Base-by-base conservation (phyloP, 441 rosid genomes). In the Kokia cookei region DNA sequence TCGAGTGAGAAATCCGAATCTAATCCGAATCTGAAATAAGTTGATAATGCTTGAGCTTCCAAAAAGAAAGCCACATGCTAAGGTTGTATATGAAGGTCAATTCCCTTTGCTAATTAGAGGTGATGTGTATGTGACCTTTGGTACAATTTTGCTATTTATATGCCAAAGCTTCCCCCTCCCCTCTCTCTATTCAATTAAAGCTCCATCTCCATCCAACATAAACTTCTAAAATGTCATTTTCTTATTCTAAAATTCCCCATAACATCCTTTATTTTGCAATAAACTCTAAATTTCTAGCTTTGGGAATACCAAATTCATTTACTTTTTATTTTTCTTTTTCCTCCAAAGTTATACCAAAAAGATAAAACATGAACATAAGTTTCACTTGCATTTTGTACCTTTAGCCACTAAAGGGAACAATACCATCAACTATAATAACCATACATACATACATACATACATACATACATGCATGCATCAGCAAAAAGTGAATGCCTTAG, bases 151-250 rank as follows among this genome's bases (percentile, higher is more conserved):
- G 74, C 74, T 26, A 71, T 40, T 69, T 24, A 26, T 42, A 40
- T 58, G 54, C 40, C 54, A 69, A 29, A 69, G 59, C 26, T 3
- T 51, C 32, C 29, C 12, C 43, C 17, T 19, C 2, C 7, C 4
- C 4, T n/a, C 13, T 19, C 14, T 47, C 70, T 45, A 13, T 66
- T 13, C 48, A 57, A 10, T 69, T 69, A 9, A 12, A 27, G 51
- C 1, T 32, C 45, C 43, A 29, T 50, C 45, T 5, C 42, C 26
- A 67, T 48, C 43, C 6, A n/a, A 29, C 57, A 29, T 29, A 68
- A 68, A 68, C 50, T 37, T 69, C 27, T 69, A 51, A 69, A 50
- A 69, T 51, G 72, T 68, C 72, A 51, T 68, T 68, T 68, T n/a
- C 60, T 17, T 69, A 9, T 32, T 10, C 47, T 27, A 29, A 55